Percentiles rank a stretch among this genome's conserved stretches.
These are phyloP conservation scores for Tubosaeta brunneosetosa DNA, from an alignment of 768 basidiomycete genomes.

Conservation along the genomic window DNA sequence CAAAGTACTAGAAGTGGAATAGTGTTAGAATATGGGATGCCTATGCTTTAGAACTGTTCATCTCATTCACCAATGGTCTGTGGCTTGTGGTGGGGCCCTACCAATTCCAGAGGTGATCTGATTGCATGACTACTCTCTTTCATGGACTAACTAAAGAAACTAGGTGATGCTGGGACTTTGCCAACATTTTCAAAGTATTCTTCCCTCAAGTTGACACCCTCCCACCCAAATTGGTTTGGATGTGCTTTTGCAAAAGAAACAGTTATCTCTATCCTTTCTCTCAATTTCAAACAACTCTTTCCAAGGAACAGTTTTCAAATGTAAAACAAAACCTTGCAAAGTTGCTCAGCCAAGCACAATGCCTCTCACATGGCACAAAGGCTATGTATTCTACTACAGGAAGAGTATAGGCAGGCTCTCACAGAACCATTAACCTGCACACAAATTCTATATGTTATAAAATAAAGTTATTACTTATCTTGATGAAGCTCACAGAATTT, in stretches of 20 bases:
- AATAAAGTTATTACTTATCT: neutral
- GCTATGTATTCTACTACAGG: neutral
- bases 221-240: neutral
- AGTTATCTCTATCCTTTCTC: conserved; percentile 3
- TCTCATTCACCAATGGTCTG: conserved; percentile 3
- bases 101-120: neutral
- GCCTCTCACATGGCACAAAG: conserved; percentile 1
- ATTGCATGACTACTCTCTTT: neutral
- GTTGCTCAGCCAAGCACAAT: conserved; percentile 1
- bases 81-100: neutral
- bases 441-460: conserved; percentile 5
- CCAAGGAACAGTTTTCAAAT: neutral
- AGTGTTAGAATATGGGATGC: neutral
- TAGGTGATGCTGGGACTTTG: conserved; percentile 1
- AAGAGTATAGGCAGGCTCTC: neutral
- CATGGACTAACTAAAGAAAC: conserved; percentile 1
- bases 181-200: neutral
- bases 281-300: neutral
- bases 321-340: neutral
- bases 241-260: neutral
- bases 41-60: neutral
- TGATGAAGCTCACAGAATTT: conserved; percentile 5
- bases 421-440: neutral
- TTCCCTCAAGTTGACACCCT: neutral
- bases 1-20: neutral